These are phyloP conservation scores for Moniliophthora roreri DNA, from an alignment of 1,284 basidiomycete genomes.

Conservation along the genomic window DNA sequence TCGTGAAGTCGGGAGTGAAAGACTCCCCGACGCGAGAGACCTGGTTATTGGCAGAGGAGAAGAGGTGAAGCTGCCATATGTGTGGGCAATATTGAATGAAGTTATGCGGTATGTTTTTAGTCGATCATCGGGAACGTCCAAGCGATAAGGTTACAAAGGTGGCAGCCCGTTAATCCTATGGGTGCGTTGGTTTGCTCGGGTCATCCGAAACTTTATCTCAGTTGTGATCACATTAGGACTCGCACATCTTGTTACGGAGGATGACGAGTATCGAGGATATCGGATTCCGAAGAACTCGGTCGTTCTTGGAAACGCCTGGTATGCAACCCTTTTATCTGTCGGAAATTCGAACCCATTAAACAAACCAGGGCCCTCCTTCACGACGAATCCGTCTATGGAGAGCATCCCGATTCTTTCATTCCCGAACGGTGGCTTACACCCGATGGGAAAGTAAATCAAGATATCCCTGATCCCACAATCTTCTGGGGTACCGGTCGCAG, in stretches of 20 bases:
- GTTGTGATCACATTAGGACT: not conserved
- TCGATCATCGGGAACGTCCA: not conserved
- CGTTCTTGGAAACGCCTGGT: slow-evolving; percentile 11
- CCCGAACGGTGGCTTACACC: slow-evolving; percentile 9
- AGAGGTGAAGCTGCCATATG: slow-evolving; percentile 6
- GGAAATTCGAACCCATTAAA: not conserved
- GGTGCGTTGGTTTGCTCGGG: not conserved
- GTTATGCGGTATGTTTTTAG: not conserved
- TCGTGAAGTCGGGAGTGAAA: slow-evolving; percentile 17
- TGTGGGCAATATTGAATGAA: slow-evolving; percentile 7
- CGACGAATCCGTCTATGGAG: slow-evolving; percentile 2
- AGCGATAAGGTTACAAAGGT: not conserved
- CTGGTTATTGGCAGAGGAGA: too few species aligned
- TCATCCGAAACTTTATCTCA: not conserved
- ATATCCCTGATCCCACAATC: slow-evolving; percentile 1
- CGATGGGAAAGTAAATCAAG: not conserved
- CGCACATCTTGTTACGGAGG: slow-evolving; percentile 4
- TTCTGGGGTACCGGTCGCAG: slow-evolving; percentile 8
- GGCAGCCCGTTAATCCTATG: slow-evolving; percentile 8
- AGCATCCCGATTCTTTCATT: slow-evolving; percentile 2
- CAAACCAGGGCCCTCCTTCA: slow-evolving; percentile 6
- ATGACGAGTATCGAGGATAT: slow-evolving; percentile 9
- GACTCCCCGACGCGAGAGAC: slow-evolving; percentile 12
- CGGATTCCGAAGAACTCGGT: slow-evolving; percentile 8
- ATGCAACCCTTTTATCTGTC: not conserved